A percentile compares a stretch with the other conserved stretches of the same genome.
phyloP scores from a whole-genome alignment of 164 flowering plant genomes.

The Chimonanthus praecox region DNA sequence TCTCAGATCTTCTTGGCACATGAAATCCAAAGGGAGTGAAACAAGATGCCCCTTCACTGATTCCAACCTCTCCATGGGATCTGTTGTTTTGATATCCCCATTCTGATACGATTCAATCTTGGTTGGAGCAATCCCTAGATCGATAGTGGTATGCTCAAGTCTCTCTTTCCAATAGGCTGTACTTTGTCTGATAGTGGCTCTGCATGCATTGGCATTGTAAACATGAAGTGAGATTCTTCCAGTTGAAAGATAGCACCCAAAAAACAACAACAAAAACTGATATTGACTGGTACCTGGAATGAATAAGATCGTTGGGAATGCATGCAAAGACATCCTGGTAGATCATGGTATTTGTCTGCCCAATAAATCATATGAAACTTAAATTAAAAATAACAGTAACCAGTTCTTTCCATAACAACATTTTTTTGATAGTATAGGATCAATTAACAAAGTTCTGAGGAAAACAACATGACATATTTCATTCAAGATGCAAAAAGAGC shows the following conservation, averaged over 20 bases:
- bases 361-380: not conserved
- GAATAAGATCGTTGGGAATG: constrained; percentile 84
- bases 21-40: constrained; percentile 84
- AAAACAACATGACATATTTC: too few relatives aligned
- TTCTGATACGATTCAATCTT: constrained; percentile 59
- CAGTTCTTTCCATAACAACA: too few relatives aligned
- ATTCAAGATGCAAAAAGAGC: too few relatives aligned
- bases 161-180: constrained; percentile 64
- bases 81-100: constrained; percentile 49
- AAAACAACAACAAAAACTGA: not conserved
- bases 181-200: constrained; percentile 70
- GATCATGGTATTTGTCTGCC: constrained; percentile 74
- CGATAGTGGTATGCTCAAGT: constrained; percentile 82
- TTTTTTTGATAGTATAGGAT: too few relatives aligned
- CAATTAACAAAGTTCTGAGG: too few relatives aligned
- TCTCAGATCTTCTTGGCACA: constrained; percentile 90
- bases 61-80: constrained; percentile 68
- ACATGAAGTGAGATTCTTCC: not conserved
- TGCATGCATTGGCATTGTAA: constrained; percentile 20
- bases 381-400: too few relatives aligned
- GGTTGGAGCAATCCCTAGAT: constrained; percentile 87
- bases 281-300: constrained; percentile 55
- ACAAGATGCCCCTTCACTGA: constrained; percentile 83
- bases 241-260: not conserved
- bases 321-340: constrained; percentile 95